Base-by-base conservation (phyloP, 176 grass and related monocot genomes). In the Tillandsia leiboldiana region DNA sequence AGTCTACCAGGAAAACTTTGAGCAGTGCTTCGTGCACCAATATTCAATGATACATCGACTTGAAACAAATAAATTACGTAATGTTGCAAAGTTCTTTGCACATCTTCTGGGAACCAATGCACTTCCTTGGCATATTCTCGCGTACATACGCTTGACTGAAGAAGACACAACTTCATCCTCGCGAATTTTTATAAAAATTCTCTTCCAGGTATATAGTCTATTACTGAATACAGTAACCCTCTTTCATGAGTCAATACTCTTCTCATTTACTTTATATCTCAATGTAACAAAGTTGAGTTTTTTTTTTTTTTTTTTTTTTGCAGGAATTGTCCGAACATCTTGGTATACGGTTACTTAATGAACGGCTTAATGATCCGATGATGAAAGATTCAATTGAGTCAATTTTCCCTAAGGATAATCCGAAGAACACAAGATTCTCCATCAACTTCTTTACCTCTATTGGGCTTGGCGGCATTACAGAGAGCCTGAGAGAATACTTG, bases 371-470 rank as follows among this genome's bases (percentile, higher is more conserved):
- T 22, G 87, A 93, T 83, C 87, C 89, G 3, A 85, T 49, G 24
- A 92, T 97, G 93, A 86, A 87, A 64, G 77, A 78, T 12, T 90
- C 89, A 0, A 87, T 92, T 1, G 93, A 92, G 9, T 92, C 89
- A 0, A 92, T 97, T 66, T 97, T 97, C 62, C 93, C 93, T 2
- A 90, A 81, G 76, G 93, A 97, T 72, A 91, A 97, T 61, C 93
- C 93, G 0, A 97, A 92, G 75, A 97, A 97, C 17, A 92, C 89
- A 29, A 88, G 93, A 10, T 92, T 97, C 66, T 78, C 93, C 0
- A 97, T 97, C 15, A 97, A 87, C 65, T 93, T 97, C 74, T 97
- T 97, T 74, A 97, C 93, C 0, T 97, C 93, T 17, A 90, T 93
- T 26, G 89, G 93, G 51, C 85, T 97, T 65, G 93, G 89, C 13